Evolutionary conservation across 2,329 filamentous ascomycete genomes (phyloP), one percentile per base, ranked within the genome.

Genomic region (Colletotrichum lindemuthianum): DNA sequence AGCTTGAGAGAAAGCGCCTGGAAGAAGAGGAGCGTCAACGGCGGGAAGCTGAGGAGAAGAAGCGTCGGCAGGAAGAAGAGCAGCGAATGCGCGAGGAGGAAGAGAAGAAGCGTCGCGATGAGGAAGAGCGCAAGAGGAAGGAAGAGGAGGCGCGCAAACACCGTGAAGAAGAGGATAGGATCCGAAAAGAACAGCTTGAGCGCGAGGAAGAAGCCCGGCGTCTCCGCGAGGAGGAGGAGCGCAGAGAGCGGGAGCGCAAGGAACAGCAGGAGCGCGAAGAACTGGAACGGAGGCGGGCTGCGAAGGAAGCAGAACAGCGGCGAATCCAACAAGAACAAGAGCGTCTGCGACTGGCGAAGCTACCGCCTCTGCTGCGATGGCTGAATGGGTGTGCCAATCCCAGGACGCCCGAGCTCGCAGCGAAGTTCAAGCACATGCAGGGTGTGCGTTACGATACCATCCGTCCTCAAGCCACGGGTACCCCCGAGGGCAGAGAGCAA

Each of bases 361-460:
- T 90, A 15, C 88, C 88, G 4, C 82, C 86, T 43, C 76, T 90
- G 39, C 74, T 90, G 48, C 84, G 83, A 51, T 90, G 88, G 87
- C 81, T 90, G 32, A 83, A 88, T 58, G 75, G 73, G 16, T 82
- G 79, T 51, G 71, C 79, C 6, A 82, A 88, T 64, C 83, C 86
- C 12, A 86, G 84, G 71, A 76, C 76, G 6, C 72, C 79, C 6
- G 77, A 79, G 16, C 72, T 87, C 52, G 86, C 86, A 5, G 77
- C 82, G 55, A 82, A 83, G 47, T 89, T 90, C 72, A 79, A 79
- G 66, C 78, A 76, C 50, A 84, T 89, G 66, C 82, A 86, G 68
- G 88, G 88, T 13, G 85, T 88, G 51, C 84, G 88, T 24, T 89
- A 86, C 70, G 88, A 90, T 72, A 89, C 86, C 4, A 88, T 90